phyloP scores from a whole-genome alignment of 2,329 filamentous ascomycete genomes.

The Aspergillus fumigatus region DNA sequence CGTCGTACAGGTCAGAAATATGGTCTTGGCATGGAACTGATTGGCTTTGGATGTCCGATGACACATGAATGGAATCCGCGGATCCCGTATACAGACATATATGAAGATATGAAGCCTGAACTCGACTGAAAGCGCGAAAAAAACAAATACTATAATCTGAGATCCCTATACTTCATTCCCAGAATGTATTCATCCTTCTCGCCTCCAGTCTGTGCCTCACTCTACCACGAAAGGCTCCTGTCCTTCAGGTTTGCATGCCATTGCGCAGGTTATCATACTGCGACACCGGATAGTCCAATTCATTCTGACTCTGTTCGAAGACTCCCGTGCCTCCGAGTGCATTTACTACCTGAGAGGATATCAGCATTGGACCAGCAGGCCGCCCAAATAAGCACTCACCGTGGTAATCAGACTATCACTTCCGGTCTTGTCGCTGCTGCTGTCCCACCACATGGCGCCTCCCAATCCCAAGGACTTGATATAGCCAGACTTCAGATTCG shows the following conservation, averaged over 20 bases:
- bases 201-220: background rate
- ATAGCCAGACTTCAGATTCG: slow-evolving; percentile 65
- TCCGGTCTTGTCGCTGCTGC: slow-evolving; percentile 67
- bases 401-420: slow-evolving; percentile 63
- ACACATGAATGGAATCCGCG: too few species aligned
- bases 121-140: background rate
- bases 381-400: slow-evolving; percentile 17
- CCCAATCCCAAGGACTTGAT: slow-evolving; percentile 65
- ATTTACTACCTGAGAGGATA: slow-evolving; percentile 25
- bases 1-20: too few species aligned
- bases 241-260: slow-evolving; percentile 17
- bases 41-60: too few species aligned
- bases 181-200: background rate
- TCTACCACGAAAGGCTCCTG: too few species aligned
- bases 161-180: background rate
- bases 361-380: background rate
- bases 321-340: slow-evolving; percentile 26
- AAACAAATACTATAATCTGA: background rate
- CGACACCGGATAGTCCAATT: slow-evolving; percentile 48
- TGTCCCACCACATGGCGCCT: slow-evolving; percentile 98
- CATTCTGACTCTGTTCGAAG: slow-evolving; percentile 47
- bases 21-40: too few species aligned
- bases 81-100: too few species aligned
- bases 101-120: too few species aligned
- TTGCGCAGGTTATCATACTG: slow-evolving; percentile 51